Base-by-base conservation (phyloP, 2,329 filamentous ascomycete species). In the Colletotrichum chlorophyti region DNA sequence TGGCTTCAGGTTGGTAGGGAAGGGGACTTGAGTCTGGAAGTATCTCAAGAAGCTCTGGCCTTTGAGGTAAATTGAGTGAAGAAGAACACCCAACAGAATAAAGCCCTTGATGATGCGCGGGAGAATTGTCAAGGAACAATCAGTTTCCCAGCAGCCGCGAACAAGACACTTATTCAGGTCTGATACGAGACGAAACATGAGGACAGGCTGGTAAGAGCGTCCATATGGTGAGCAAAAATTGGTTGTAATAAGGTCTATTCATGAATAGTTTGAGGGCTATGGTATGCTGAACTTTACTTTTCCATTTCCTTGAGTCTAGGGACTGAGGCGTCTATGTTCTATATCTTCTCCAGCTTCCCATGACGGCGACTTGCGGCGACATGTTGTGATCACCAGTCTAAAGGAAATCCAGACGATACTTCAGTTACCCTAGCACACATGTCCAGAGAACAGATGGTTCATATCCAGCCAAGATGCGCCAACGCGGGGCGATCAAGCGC, bases 111-210 rank as follows among this genome's bases (percentile, higher is more conserved):
- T 27, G 15, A 53, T 15, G 12, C 49, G 49, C 4, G 49, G 49
- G 24, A 53, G 29, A 35, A 53, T 7, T 2, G 27, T 45, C 9
- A 53, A 8, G 15, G 29, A 35, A 31, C n/a, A 45, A 27, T 21
- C 21, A 19, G 19, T 40, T n/a, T 24, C 29, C 12, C 31, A 37
- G 15, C n/a, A 45, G 38, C 11, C 40, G 10, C 15, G 15, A n/a
- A 37, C 11, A 15, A 53, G 15, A 29, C 40, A 37, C 49, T 53
- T 53, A 9, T 45, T 45, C 49, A 53, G 49, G 21, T 53, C 49
- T 37, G 49, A 53, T 3, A 27, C 40, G 31, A 53, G 40, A 23
- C 38, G 23, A 27, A 53, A 29, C 49, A 53, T 53, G 27, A 17
- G 29, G 23, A 29, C 14, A 8, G 27, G 21, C 21, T 6, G 24